Base-by-base conservation (phyloP, 805 yeast genomes). In the Metschnikowia continentalis region DNA sequence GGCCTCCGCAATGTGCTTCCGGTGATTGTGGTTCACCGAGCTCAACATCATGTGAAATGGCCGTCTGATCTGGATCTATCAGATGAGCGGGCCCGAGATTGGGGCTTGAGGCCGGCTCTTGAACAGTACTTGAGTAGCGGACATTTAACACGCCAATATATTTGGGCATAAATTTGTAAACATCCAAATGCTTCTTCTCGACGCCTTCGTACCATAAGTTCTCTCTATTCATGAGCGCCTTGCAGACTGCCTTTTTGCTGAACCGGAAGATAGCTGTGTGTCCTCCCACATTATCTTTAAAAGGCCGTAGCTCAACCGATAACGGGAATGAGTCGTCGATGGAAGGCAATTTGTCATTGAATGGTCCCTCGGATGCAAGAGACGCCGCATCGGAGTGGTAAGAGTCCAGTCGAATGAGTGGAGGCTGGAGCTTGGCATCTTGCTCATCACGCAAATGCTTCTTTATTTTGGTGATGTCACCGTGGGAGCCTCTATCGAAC, bases 191-290 rank as follows among this genome's bases (percentile, higher is more conserved):
- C 17, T 77, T 73, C 36, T 75, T 68, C 68, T 94, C 98, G 42
- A 94, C 84, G 4, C 84, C 82, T 66, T 94, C 99, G 68, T 94
- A 94, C 86, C 96, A 91, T 54, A 76, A 70, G 68, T 94, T 89
- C 63, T 94, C 99, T 51, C 96, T 77, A 61, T 88, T 90, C 53
- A 90, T 89, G 53, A 95, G 74, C 0, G 94, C 94, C 67, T 94
- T 94, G 68, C 98, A 94, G 15, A 94, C 96, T 0, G 97, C 98
- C 52, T 88, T 76, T 58, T 84, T 88, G 4, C 96, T 86, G 64
- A 94, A 94, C 56, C 92, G 80, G 71, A 92, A 94, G 35, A 94
- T 90, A 1, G 97, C 97, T 0, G 97, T 92, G 65, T 94, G 99
- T 0, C 99, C 99, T 6, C 99, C 99, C 20, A 94, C 98, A 63